phyloP scores from a whole-genome alignment of 2,329 filamentous ascomycete species.

The Colletotrichum scovillei region DNA sequence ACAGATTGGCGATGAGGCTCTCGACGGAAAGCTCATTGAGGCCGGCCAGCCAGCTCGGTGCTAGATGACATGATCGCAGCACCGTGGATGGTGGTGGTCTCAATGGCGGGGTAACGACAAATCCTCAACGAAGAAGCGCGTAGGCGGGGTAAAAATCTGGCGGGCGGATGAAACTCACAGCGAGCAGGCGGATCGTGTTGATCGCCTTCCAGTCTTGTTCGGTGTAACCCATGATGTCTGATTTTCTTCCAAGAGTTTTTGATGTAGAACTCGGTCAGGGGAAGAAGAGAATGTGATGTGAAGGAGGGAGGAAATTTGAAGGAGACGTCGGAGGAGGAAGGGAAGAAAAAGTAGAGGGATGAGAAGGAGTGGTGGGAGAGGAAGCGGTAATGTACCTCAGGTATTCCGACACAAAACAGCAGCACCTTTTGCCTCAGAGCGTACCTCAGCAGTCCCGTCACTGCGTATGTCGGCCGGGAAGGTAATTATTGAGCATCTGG shows the following conservation, averaged over 20 bases:
- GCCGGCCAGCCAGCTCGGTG: no score
- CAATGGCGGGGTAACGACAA: slow-evolving; percentile 44
- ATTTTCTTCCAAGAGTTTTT: slow-evolving; percentile 40
- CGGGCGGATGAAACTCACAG: slow-evolving; percentile 73
- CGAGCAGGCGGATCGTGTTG: slow-evolving; percentile 97
- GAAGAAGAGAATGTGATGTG: slow-evolving; percentile 38
- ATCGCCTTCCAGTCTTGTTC: slow-evolving; percentile 91
- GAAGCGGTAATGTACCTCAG: slow-evolving; percentile 37
- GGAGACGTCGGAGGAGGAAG: slow-evolving; percentile 6
- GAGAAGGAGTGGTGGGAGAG: slow-evolving; percentile 14
- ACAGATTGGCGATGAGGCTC: neutral
- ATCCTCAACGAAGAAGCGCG: slow-evolving; percentile 41
- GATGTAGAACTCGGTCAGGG: slow-evolving; percentile 19
- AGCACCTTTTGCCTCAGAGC: neutral
- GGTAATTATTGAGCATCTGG: slow-evolving; percentile 35
- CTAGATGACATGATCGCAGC: slow-evolving; percentile 18
- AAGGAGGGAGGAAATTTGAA: slow-evolving; percentile 21
- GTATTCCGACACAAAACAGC: neutral
- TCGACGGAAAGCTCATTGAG: neutral
- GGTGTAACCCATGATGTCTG: slow-evolving; percentile 83
- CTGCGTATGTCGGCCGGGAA: slow-evolving; percentile 24
- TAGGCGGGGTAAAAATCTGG: slow-evolving; percentile 45
- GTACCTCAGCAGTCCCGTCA: neutral
- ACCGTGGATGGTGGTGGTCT: slow-evolving; percentile 40
- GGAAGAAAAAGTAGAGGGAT: slow-evolving; percentile 33